Evolutionary conservation across 352 stramenopile genomes (phyloP).

Genomic region (Phytophthora ohioensis): DNA sequence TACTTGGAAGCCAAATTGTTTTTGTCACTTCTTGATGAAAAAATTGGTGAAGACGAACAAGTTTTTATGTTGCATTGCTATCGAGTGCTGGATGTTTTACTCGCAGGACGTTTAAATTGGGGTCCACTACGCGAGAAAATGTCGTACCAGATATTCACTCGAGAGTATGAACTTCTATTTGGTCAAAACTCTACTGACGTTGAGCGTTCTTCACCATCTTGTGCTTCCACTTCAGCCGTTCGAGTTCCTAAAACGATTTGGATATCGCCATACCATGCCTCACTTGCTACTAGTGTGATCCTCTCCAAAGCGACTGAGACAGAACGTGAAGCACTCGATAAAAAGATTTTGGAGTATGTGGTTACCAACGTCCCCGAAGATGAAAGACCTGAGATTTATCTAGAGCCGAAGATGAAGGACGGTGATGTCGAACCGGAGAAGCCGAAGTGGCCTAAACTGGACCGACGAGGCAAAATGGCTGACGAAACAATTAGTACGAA

Average conservation of each 20-base stretch:
- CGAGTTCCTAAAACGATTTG: constrained; percentile 78
- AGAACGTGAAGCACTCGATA: constrained; percentile 62
- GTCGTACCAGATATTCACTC: constrained; percentile 65
- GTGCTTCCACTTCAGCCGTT: background rate
- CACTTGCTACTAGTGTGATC: constrained; percentile 75
- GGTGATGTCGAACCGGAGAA: constrained; percentile 7
- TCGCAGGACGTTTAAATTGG: constrained; percentile 65
- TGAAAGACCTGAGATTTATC: constrained; percentile 56
- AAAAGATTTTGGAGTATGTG: constrained; percentile 73
- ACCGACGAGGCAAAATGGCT: constrained; percentile 12
- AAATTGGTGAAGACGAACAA: constrained; percentile 92
- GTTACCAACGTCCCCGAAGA: constrained; percentile 70
- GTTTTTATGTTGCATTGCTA: constrained; percentile 93
- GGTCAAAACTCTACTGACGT: background rate
- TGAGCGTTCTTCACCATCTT: background rate
- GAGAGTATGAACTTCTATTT: constrained; percentile 55
- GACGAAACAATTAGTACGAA: constrained; percentile 13
- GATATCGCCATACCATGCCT: constrained; percentile 84
- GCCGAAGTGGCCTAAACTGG: constrained; percentile 24
- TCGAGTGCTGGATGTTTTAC: constrained; percentile 77
- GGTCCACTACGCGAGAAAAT: constrained; percentile 65
- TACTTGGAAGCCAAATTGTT: constrained; percentile 93
- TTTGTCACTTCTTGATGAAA: constrained; percentile 92
- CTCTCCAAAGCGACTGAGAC: constrained; percentile 75
- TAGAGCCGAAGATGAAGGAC: constrained; percentile 35